Evolutionary conservation across 2,329 filamentous ascomycete species (phyloP).

Genomic region (Coniella lustricola): DNA sequence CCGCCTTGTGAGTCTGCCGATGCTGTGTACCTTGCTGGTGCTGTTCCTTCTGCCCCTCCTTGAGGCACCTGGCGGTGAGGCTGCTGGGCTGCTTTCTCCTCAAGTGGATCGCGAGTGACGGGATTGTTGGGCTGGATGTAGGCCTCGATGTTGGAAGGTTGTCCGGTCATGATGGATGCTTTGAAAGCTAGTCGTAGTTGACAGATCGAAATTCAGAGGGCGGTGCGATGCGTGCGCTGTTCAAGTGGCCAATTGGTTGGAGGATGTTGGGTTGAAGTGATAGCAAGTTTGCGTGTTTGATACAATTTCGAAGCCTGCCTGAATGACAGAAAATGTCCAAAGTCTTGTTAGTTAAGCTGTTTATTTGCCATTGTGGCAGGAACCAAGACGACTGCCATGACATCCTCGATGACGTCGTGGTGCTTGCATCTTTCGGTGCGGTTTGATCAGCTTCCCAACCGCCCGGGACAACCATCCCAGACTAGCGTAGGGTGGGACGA

Average conservation of each 20-base stretch:
- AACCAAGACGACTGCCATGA: background rate
- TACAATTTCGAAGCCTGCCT: no score
- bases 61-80: background rate
- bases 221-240: no score
- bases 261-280: background rate
- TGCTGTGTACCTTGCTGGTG: no score
- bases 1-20: conserved; percentile 12
- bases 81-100: conserved; percentile 1
- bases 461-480: background rate
- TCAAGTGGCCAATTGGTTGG: no score
- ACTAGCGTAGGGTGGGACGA: background rate
- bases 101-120: conserved; percentile 9
- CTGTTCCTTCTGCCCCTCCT: no score
- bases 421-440: no score
- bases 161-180: conserved; percentile 6
- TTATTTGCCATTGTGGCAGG: background rate
- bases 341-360: background rate
- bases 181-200: background rate
- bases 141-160: conserved; percentile 15
- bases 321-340: background rate
- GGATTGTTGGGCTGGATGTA: conserved; percentile 15
- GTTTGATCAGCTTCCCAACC: no score
- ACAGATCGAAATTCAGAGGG: background rate
- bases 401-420: conserved; percentile 14
- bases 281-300: background rate